Evolutionary conservation across 768 basidiomycete genomes (phyloP).

Genomic region (Clavaria fumosa): DNA sequence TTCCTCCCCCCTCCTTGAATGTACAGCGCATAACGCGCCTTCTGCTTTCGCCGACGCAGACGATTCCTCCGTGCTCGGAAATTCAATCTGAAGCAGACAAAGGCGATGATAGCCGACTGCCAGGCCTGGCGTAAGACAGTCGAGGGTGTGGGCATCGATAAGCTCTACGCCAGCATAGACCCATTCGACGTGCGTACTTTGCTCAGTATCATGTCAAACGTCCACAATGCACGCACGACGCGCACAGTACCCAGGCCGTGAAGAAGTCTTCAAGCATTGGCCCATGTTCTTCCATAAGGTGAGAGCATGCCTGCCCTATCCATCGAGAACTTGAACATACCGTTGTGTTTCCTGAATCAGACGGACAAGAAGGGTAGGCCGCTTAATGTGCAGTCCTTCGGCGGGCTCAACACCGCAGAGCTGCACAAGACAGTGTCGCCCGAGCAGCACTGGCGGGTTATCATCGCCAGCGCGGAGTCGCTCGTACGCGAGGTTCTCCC

Average conservation of each 20-base stretch:
- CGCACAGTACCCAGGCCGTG: constrained; percentile 50
- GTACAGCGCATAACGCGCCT: too few relatives aligned
- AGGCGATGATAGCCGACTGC: constrained; percentile 50
- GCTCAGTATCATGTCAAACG: background rate
- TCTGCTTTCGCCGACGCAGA: constrained; percentile 29
- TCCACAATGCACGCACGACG: background rate
- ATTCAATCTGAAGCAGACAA: constrained; percentile 41
- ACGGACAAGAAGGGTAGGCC: constrained; percentile 47
- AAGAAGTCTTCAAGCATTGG: constrained; percentile 59
- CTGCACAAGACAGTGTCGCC: constrained; percentile 43
- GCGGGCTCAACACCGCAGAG: constrained; percentile 39
- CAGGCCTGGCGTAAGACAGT: constrained; percentile 55
- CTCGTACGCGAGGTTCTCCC: constrained; percentile 54
- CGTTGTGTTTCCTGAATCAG: background rate
- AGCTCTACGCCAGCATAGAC: constrained; percentile 43
- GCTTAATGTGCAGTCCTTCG: constrained; percentile 50
- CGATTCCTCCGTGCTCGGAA: constrained; percentile 67
- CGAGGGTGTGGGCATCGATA: constrained; percentile 49
- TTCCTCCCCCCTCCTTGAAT: too few relatives aligned
- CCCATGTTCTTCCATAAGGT: constrained; percentile 72
- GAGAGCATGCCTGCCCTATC: constrained; percentile 9
- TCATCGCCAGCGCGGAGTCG: constrained; percentile 52
- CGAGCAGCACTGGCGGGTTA: constrained; percentile 44
- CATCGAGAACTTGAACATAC: background rate
- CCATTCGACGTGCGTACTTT: constrained; percentile 46